Conservation (phyloP, 2,329 filamentous ascomycete species). For the Colletotrichum echinochloae region DNA sequence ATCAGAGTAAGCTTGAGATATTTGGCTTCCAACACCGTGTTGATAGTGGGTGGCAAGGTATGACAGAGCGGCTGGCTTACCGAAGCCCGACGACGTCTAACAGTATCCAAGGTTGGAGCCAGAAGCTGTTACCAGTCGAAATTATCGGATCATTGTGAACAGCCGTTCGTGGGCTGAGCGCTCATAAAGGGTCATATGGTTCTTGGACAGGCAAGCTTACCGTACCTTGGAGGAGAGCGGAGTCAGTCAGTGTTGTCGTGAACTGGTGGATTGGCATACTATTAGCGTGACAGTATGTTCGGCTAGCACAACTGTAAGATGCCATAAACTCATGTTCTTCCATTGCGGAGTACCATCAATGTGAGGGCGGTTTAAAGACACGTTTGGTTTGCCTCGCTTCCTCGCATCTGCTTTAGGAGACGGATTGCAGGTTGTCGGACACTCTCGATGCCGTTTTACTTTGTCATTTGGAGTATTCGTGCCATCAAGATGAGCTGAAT, state of each 20-base stretch:
- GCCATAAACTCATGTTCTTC: not conserved
- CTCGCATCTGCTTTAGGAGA: not conserved
- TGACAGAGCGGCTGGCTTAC: not conserved
- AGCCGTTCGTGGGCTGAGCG: not conserved
- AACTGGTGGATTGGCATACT: not conserved
- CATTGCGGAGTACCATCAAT: too few species aligned
- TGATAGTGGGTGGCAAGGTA: not conserved
- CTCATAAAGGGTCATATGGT: not conserved
- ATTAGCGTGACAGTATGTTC: not conserved
- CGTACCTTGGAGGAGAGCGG: too few species aligned
- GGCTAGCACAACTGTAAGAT: too few species aligned
- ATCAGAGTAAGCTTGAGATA: not conserved
- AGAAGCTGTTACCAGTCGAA: not conserved
- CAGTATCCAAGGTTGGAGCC: not conserved
- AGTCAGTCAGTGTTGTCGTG: not conserved
- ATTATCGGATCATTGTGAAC: not conserved
- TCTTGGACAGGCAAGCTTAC: not conserved
- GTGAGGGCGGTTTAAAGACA: not conserved
- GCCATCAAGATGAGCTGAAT: not conserved
- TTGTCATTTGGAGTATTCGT: not conserved
- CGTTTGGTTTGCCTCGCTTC: not conserved
- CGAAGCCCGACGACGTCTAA: not conserved
- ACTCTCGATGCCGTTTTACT: not conserved
- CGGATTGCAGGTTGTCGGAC: not conserved
- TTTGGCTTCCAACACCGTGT: not conserved